Percentiles rank a stretch among this genome's conserved stretches.
Conservation (phyloP, 2,329 filamentous ascomycete species). For the Alternaria panax region DNA sequence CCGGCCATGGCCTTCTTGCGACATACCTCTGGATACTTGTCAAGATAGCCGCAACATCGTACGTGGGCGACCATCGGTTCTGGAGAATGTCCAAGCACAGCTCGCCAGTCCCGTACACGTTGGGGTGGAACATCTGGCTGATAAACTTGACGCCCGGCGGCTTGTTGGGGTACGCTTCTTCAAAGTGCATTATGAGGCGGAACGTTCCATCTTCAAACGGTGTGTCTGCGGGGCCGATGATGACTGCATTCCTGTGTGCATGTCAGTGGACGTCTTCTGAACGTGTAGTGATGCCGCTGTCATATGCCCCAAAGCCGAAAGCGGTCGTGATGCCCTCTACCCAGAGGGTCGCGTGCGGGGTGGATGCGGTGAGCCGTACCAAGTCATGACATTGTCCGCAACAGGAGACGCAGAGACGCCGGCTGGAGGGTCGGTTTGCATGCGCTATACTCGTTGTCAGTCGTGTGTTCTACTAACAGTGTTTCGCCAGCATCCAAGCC, state of each 20-base stretch:
- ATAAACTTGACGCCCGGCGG: constrained; percentile 98
- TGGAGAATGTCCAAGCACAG: constrained; percentile 96
- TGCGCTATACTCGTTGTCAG: constrained; percentile 68
- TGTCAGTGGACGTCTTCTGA: constrained; percentile 34
- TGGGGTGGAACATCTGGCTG: constrained; percentile 98
- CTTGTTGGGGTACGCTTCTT: constrained; percentile 98
- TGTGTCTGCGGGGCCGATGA: constrained; percentile 95
- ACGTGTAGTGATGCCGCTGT: not conserved
- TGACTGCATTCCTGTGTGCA: constrained; percentile 86
- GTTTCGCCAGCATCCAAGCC: constrained; percentile 1
- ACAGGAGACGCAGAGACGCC: constrained; percentile 96
- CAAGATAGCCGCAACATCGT: constrained; percentile 95
- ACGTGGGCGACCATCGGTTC: constrained; percentile 98
- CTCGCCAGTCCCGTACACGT: constrained; percentile 96
- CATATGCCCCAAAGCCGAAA: not conserved
- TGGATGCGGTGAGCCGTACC: constrained; percentile 61
- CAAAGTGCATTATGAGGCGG: constrained; percentile 97
- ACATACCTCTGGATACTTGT: constrained; percentile 94
- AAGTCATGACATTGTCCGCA: constrained; percentile 96
- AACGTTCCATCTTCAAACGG: constrained; percentile 99
- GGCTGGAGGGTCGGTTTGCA: constrained; percentile 98
- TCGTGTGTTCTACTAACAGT: constrained; percentile 9
- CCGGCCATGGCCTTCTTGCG: not conserved
- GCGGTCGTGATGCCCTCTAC: not conserved
- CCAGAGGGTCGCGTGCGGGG: constrained; percentile 38